Percentiles rank a stretch among this genome's conserved stretches.
Conservation (phyloP, 495 filamentous ascomycete species). For the Neurospora tetraspora region DNA sequence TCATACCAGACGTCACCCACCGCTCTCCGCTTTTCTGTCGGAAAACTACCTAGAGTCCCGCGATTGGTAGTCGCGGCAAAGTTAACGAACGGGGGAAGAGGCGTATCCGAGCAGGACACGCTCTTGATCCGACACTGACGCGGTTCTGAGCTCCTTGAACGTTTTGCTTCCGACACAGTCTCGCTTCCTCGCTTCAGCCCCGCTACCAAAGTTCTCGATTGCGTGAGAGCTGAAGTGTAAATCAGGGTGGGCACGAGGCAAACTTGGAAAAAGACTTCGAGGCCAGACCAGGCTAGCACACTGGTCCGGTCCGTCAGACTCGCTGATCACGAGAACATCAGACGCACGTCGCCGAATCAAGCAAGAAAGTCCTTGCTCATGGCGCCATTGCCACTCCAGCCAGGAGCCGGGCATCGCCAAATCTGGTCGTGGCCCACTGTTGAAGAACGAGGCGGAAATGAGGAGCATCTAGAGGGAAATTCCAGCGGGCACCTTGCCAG, state of each 20-base stretch:
- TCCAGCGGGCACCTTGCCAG: slow-evolving; percentile 13
- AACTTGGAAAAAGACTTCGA: background rate
- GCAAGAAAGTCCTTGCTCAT: slow-evolving; percentile 1
- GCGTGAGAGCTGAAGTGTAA: background rate
- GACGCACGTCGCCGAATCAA: slow-evolving; percentile 7
- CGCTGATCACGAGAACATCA: background rate
- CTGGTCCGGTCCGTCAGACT: background rate
- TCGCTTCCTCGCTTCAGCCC: background rate
- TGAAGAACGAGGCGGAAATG: background rate
- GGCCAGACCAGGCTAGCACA: background rate
- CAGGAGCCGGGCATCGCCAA: background rate
- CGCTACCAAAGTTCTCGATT: background rate
- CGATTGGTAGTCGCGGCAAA: slow-evolving; percentile 11
- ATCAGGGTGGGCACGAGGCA: background rate
- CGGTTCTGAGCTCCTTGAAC: background rate
- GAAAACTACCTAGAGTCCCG: slow-evolving; percentile 11
- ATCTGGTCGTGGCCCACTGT: background rate
- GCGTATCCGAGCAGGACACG: background rate
- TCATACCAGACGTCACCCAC: background rate
- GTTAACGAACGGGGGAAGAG: background rate
- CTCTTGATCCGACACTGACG: background rate
- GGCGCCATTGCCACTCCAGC: slow-evolving; percentile 7
- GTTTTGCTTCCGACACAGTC: background rate
- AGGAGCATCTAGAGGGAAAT: background rate
- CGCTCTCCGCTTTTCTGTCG: slow-evolving; percentile 6